Conservation (phyloP, 2,329 filamentous ascomycete genomes). For the Clonostachys rosea region DNA sequence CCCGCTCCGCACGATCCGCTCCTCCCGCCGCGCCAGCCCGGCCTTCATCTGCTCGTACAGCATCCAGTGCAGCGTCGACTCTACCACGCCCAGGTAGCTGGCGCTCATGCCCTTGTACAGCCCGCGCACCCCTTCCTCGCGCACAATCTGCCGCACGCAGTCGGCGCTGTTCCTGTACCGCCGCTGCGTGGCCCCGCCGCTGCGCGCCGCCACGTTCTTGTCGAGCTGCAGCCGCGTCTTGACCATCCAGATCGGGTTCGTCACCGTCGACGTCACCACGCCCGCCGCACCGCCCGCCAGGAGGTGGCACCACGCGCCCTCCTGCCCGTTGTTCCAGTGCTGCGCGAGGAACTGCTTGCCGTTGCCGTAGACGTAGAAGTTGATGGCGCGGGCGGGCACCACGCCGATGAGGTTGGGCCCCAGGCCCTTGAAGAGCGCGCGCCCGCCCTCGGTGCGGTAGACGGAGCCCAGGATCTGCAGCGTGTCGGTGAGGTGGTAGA, state of each 20-base stretch:
- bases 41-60: slow-evolving; percentile 91
- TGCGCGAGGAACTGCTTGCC: slow-evolving; percentile 78
- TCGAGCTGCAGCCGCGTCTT: slow-evolving; percentile 92
- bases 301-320: slow-evolving; percentile 74
- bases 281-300: slow-evolving; percentile 73
- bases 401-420: slow-evolving; percentile 88
- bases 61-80: slow-evolving; percentile 90
- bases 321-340: slow-evolving; percentile 64
- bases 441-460: slow-evolving; percentile 74
- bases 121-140: slow-evolving; percentile 74
- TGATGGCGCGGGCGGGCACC: slow-evolving; percentile 84
- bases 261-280: slow-evolving; percentile 82
- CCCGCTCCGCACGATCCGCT: slow-evolving; percentile 50
- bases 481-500: slow-evolving; percentile 79
- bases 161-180: slow-evolving; percentile 86
- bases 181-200: slow-evolving; percentile 38
- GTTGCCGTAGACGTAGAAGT: slow-evolving; percentile 92
- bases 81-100: slow-evolving; percentile 85
- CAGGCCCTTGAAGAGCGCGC: slow-evolving; percentile 88
- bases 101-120: slow-evolving; percentile 89
- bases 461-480: slow-evolving; percentile 81
- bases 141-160: slow-evolving; percentile 77
- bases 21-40: slow-evolving; percentile 61
- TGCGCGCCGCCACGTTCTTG: slow-evolving; percentile 67
- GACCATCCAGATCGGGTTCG: slow-evolving; percentile 94